phyloP scores from a whole-genome alignment of 1,284 basidiomycete species.

The Cutaneotrichosporon sp. region DNA sequence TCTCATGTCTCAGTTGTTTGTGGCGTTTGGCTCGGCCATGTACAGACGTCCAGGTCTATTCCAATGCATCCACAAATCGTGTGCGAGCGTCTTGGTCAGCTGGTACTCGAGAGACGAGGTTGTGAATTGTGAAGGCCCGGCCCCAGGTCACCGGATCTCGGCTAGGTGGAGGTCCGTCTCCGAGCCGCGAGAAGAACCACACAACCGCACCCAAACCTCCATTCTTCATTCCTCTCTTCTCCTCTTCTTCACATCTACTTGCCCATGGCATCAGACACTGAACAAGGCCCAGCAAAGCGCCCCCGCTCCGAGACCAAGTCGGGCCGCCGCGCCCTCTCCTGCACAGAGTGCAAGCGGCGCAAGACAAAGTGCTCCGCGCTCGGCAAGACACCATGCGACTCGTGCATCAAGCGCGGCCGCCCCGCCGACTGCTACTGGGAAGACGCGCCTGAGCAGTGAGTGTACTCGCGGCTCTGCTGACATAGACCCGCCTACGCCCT shows the following conservation, averaged over 20 bases:
- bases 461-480: neutral
- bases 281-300: neutral
- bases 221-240: neutral
- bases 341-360: conserved; percentile 33
- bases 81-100: too few species aligned
- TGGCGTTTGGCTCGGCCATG: too few species aligned
- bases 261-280: neutral
- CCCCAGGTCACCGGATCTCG: too few species aligned
- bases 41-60: too few species aligned
- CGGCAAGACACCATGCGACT: conserved; percentile 30
- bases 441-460: conserved; percentile 11
- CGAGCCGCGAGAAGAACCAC: too few species aligned
- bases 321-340: conserved; percentile 17
- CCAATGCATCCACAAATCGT: too few species aligned
- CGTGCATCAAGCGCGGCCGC: conserved; percentile 26
- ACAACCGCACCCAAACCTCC: too few species aligned
- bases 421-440: conserved; percentile 29
- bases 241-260: neutral
- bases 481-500: conserved; percentile 6
- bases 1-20: too few species aligned
- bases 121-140: too few species aligned
- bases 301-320: neutral
- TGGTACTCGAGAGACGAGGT: too few species aligned
- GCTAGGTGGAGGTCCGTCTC: too few species aligned
- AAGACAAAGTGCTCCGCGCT: conserved; percentile 35